Evolutionary conservation across 2,329 filamentous ascomycete genomes (phyloP), one percentile per base, ranked within the genome.

Genomic region (Didymella keratinophila): DNA sequence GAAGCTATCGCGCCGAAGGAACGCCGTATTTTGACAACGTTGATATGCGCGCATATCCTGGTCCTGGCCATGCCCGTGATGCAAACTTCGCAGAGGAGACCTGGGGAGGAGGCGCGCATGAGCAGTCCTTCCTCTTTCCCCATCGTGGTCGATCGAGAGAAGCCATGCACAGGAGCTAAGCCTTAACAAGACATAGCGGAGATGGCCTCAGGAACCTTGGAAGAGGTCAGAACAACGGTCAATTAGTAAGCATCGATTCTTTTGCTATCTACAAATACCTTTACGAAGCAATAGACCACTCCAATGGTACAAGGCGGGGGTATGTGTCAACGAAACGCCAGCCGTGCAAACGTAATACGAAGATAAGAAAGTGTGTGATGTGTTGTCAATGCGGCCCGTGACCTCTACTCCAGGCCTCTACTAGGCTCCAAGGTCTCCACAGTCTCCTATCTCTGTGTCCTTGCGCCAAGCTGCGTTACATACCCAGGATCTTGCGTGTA

Each of bases 321-420:
- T 58, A 58, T 53, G 56, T 53, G 56, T 58, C 56, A 53, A 58
- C 50, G 11, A 34, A 58, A 58, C 49, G 56, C 56, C 56, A 49
- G 27, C 30, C 49, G 44, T 53, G 50, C 43, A 48, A 58, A 49
- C 45, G 30, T 30, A 9, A 44, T 32, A 32, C 28, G 4, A 49
- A 53, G 18, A 37, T 45, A 34, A 41, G 14, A 46, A 37, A 49
- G n/a, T 30, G n/a, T 58, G 50, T 25, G 49, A 53, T n/a, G 30
- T 52, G n/a, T 48, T 25, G 20, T 49, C 44, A 39, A 49, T 23
- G 12, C 6, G 23, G 12, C 14, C 41, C 1, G 27, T 2, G 16
- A 3, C 7, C 7, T 20, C 20, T 10, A 25, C 41, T n/a, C 14
- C 21, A 25, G 16, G 5, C 41, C 14, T 4, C 20, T 1, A 8